Percentiles rank a stretch among this genome's conserved stretches.
These are phyloP conservation scores for Rhizopogon rudus DNA, from an alignment of 768 basidiomycete genomes.

Conservation along the genomic window DNA sequence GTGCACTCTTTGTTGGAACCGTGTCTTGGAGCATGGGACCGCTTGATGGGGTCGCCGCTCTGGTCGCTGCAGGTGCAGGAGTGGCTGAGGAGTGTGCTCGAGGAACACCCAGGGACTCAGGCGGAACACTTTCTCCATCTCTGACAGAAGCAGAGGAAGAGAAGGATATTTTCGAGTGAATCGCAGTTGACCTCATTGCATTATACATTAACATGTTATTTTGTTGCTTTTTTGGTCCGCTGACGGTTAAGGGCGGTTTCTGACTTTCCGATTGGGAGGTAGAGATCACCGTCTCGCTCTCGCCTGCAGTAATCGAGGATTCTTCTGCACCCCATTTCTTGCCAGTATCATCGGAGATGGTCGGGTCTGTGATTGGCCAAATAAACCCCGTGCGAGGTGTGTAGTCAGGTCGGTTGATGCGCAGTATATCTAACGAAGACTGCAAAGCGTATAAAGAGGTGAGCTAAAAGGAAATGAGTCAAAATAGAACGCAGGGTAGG, in stretches of 20 bases:
- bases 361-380: constrained; percentile 74
- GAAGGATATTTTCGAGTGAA: constrained; percentile 56
- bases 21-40: constrained; percentile 42
- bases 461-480: constrained; percentile 35
- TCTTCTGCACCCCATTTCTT: constrained; percentile 38
- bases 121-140: constrained; percentile 21
- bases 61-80: constrained; percentile 29
- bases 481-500: constrained; percentile 12
- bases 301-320: constrained; percentile 12
- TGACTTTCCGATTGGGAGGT: constrained; percentile 17
- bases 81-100: constrained; percentile 26
- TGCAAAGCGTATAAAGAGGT: constrained; percentile 69
- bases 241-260: constrained; percentile 15
- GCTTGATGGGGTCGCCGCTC: constrained; percentile 25
- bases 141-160: constrained; percentile 32
- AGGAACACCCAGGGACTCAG: constrained; percentile 21
- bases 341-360: constrained; percentile 32
- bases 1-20: constrained; percentile 37
- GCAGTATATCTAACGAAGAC: constrained; percentile 70
- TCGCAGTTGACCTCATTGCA: constrained; percentile 77
- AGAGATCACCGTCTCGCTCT: constrained; percentile 13
- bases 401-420: constrained; percentile 72
- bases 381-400: constrained; percentile 80
- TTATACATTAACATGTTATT: constrained; percentile 66
- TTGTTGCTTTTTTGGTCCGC: constrained; percentile 50